Evolutionary conservation across 1,284 basidiomycete species (phyloP), one percentile per base, ranked within the genome.

Genomic region (Cutaneotrichosporon dermatis): DNA sequence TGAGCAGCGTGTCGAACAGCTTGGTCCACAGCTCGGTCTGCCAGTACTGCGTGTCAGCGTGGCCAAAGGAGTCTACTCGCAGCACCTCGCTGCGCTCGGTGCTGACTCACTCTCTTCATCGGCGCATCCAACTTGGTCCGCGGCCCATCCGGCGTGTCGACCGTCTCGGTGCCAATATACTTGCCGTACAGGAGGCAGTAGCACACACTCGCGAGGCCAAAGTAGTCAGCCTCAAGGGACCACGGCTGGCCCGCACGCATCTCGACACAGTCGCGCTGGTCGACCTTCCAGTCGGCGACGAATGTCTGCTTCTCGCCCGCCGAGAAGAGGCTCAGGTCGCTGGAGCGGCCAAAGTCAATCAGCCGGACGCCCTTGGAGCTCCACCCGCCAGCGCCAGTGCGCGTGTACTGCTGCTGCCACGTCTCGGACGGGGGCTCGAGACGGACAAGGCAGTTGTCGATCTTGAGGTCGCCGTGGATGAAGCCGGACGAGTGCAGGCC

Each of bases 381-480:
- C 96, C 96, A 99, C 1, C 94, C 94, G 39, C 85, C 83, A 6
- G 82, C 83, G 13, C 95, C 94, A 0, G 82, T 80, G 2, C 87
- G 84, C 50, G 86, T 82, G 78, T 98, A 99, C 25, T 82, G 78
- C 55, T 84, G 80, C 2, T 86, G 83, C 89, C 95, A 94, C 0
- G 83, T 81, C 3, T 85, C 80, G 3, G 89, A 84, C 54, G 91
- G 25, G 25, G 25, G 87, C 10, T 92, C 89, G 35, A 99, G 82
- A 4, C 96, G 86, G 7, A 99, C 81, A 11, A 99, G 83, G 74
- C 94, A 97, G 78, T 99, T 99, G 80, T 99, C 96, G 73, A 98
- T 97, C 82, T 99, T 99, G 68, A 99, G 83, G 79, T 99, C 96
- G 45, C 96, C 95, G 70, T 99, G 96, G 66, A 99, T 89, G 79